Conservation (phyloP, 768 basidiomycete species). For the Kwoniella dejecticola region DNA sequence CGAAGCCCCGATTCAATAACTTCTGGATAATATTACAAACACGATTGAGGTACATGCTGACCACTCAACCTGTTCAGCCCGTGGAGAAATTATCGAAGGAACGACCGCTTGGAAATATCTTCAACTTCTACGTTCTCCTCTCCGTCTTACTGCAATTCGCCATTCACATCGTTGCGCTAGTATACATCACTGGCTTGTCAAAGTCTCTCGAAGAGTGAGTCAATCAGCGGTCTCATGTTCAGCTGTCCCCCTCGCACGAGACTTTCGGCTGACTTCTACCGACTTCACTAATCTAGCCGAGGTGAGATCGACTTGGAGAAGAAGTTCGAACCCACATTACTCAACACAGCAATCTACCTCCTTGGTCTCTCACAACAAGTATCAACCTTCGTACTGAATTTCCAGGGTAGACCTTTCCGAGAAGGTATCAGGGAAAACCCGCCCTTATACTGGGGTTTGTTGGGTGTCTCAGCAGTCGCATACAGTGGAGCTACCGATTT, state of each 20-base stretch:
- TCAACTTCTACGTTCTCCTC: constrained; percentile 90
- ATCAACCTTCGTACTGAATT: constrained; percentile 97
- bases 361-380: constrained; percentile 95
- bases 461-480: constrained; percentile 85
- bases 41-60: too few relatives aligned
- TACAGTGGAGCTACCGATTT: constrained; percentile 93
- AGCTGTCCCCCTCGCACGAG: not conserved
- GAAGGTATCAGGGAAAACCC: constrained; percentile 96
- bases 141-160: constrained; percentile 92
- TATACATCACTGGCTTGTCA: constrained; percentile 89
- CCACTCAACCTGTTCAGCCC: constrained; percentile 67
- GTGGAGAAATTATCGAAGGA: constrained; percentile 92
- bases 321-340: constrained; percentile 88
- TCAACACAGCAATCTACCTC: constrained; percentile 96
- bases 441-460: constrained; percentile 87
- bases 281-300: constrained; percentile 56
- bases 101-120: constrained; percentile 91
- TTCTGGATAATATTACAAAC: too few relatives aligned
- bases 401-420: constrained; percentile 96
- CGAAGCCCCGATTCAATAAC: too few relatives aligned
- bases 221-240: too few relatives aligned
- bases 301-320: constrained; percentile 89
- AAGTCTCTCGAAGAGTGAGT: constrained; percentile 69
- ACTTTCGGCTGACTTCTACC: not conserved
- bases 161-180: constrained; percentile 82